Base-by-base conservation (phyloP, 306 rosid species). In the Mimosa bimucronata region DNA sequence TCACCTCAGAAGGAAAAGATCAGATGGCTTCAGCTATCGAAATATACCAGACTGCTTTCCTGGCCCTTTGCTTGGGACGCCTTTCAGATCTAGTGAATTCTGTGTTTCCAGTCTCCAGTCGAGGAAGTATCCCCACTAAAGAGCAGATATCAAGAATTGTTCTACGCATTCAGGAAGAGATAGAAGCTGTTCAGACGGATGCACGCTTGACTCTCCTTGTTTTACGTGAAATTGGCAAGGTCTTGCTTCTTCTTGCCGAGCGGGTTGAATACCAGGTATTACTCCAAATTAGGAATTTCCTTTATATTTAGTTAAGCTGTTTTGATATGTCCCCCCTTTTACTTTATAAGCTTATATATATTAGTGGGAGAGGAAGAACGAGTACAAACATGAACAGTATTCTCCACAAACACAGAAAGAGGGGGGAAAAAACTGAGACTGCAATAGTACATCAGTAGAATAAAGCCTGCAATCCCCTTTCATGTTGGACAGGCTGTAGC, bases 131-230 rank as follows among this genome's bases (percentile, higher is more conserved):
- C 78, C 99, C 99, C 45, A 87, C 97, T 61, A 93, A 90, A 84
- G 99, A 96, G 75, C 98, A 96, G 68, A 96, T 96, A 76, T 89
- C 92, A 66, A 91, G 86, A 83, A 88, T 95, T 55, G 85, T 89
- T 86, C 87, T 90, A 76, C 92, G 97, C 42, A 88, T 96, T 69
- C 98, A 93, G 84, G 98, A 96, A 83, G 99, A 96, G 90, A 90
- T 96, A 76, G 97, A 96, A 85, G 84, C 94, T 85, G 99, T 91
- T 85, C 99, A 93, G 88, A 31, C 90, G 86, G 99, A 95, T 77
- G 97, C 93, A 48, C 98, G 90, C 38, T 84, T 96, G 81, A 96
- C 99, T 50, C 99, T 96, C 87, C 98, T 96, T 74, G 98, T 96
- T 76, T 85, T 96, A 81, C 98, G 84, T 83, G 98, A 96, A 88